Percentiles rank a stretch among this genome's conserved stretches.
These are phyloP conservation scores for Plantago coronopus DNA, from an alignment of 305 asterid genomes.

Conservation along the genomic window DNA sequence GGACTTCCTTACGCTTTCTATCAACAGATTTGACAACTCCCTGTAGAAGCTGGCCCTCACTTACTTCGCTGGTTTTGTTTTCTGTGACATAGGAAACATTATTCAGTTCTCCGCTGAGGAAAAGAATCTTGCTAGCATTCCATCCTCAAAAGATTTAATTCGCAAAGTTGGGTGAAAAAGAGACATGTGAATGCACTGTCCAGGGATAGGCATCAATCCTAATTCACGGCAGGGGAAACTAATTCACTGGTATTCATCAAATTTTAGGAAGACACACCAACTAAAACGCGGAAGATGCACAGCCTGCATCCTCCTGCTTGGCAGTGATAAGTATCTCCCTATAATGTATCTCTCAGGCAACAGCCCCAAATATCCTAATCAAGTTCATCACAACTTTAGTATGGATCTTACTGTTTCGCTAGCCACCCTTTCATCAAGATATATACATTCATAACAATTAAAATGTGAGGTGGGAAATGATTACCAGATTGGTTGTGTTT, in stretches of 20 bases:
- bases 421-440: constrained; percentile 7
- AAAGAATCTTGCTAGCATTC: neutral
- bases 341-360: constrained; percentile 13
- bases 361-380: constrained; percentile 5
- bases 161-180: neutral
- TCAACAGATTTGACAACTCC: constrained; percentile 79
- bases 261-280: neutral
- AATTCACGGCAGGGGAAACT: constrained; percentile 19
- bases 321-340: neutral
- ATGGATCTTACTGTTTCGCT: constrained; percentile 8
- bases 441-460: constrained; percentile 10
- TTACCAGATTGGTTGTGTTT: constrained; percentile 61
- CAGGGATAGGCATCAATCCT: constrained; percentile 8
- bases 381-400: constrained; percentile 10
- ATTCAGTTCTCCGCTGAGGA: neutral
- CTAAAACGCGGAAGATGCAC: constrained; percentile 1
- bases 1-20: constrained; percentile 67
- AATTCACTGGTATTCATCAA: constrained; percentile 5
- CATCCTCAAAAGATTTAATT: neutral
- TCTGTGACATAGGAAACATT: constrained; percentile 29
- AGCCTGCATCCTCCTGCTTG: constrained; percentile 10
- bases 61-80: constrained; percentile 35
- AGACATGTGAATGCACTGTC: constrained; percentile 11
- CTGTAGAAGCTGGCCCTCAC: constrained; percentile 64
- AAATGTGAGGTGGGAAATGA: constrained; percentile 15